A percentile compares a stretch with the other conserved stretches of the same genome.
phyloP scores from a whole-genome alignment of 2,329 filamentous ascomycete genomes.

The Penicillium aurantiogriseum region DNA sequence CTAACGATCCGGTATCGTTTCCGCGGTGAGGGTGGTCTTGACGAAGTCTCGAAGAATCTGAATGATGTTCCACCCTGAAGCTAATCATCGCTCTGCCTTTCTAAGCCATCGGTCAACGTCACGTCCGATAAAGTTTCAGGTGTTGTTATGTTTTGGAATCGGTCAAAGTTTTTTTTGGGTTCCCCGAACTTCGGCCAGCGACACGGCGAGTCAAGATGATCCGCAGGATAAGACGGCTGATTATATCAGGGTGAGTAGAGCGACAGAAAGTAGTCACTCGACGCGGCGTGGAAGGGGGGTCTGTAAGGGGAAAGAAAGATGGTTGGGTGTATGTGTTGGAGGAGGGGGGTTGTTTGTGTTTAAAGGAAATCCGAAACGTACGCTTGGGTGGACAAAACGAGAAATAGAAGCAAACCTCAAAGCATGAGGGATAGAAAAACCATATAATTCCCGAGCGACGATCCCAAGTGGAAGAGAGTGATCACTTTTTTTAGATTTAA shows the following conservation, averaged over 20 bases:
- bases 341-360: slow-evolving; percentile 13
- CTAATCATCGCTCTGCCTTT: slow-evolving; percentile 46
- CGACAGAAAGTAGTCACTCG: not conserved
- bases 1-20: slow-evolving; percentile 33
- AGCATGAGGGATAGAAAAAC: slow-evolving; percentile 23
- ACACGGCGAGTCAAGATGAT: slow-evolving; percentile 9
- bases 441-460: slow-evolving; percentile 14
- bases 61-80: slow-evolving; percentile 44
- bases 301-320: slow-evolving; percentile 3
- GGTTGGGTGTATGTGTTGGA: slow-evolving; percentile 14
- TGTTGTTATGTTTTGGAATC: not conserved
- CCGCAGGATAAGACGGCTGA: slow-evolving; percentile 2
- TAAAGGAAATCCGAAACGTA: slow-evolving; percentile 19
- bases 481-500: slow-evolving; percentile 18
- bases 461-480: slow-evolving; percentile 19
- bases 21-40: slow-evolving; percentile 36
- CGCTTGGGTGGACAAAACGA: slow-evolving; percentile 30
- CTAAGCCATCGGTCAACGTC: slow-evolving; percentile 31
- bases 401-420: slow-evolving; percentile 25
- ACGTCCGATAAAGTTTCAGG: slow-evolving; percentile 9
- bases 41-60: slow-evolving; percentile 41
- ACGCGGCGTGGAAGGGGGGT: not conserved
- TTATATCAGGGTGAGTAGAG: not conserved
- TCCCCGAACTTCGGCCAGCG: slow-evolving; percentile 10
- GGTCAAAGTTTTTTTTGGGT: slow-evolving; percentile 16